Evolutionary conservation across 371 early-diverging fungal genomes (phyloP).

Genomic region (Mucor lusitanicus): DNA sequence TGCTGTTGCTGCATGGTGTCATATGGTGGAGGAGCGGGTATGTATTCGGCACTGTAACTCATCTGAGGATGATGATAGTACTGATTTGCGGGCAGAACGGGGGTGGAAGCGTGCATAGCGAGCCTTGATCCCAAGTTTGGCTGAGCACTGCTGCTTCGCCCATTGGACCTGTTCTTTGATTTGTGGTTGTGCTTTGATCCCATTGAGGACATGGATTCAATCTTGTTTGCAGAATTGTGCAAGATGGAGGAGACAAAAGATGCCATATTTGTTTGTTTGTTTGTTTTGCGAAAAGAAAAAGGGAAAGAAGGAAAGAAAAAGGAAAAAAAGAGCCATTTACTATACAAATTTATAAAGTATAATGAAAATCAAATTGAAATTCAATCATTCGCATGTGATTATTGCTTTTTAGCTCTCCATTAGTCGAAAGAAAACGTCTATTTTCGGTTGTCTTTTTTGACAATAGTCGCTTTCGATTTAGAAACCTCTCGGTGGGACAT

Average conservation of each 20-base stretch:
- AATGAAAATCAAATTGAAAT: not conserved
- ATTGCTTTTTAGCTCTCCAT: not conserved
- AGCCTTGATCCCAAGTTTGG: slow-evolving; percentile 3
- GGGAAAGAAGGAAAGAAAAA: not conserved
- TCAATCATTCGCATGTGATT: slow-evolving; percentile 6
- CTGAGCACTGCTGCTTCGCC: not conserved
- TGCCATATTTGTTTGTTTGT: slow-evolving; percentile 11
- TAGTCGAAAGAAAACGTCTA: not conserved
- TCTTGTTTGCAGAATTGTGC: slow-evolving; percentile 28
- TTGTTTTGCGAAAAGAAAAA: not conserved
- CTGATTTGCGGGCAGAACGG: not conserved
- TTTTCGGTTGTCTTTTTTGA: not conserved
- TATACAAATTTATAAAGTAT: not conserved
- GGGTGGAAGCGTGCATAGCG: slow-evolving; percentile 10
- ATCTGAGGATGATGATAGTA: slow-evolving; percentile 12
- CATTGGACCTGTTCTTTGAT: not conserved
- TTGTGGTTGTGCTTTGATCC: slow-evolving; percentile 5
- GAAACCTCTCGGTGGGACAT: not conserved
- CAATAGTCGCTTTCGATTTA: not conserved
- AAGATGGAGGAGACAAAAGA: slow-evolving; percentile 40
- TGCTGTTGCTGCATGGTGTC: not conserved
- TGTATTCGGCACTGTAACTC: slow-evolving; percentile 15
- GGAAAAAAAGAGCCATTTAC: not conserved
- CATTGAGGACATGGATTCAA: slow-evolving; percentile 19
- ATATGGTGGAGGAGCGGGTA: slow-evolving; percentile 27